These are phyloP conservation scores for Macaranga tanarius DNA, from an alignment of 441 rosid genomes.

Conservation along the genomic window DNA sequence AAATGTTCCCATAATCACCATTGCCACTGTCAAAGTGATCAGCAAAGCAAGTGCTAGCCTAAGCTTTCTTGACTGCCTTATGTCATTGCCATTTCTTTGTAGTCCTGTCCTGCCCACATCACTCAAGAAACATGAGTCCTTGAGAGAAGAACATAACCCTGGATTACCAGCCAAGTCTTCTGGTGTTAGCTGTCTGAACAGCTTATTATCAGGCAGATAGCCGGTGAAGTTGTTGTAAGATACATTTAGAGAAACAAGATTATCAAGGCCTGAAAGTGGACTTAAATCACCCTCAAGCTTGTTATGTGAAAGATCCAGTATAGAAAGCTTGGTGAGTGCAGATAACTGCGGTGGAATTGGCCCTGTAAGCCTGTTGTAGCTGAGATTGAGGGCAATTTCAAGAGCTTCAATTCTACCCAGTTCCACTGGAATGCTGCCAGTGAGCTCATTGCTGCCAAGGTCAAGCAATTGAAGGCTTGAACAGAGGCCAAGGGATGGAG, in stretches of 20 bases:
- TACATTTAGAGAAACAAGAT: constrained; percentile 79
- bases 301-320: constrained; percentile 82
- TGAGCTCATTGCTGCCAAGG: constrained; percentile 75
- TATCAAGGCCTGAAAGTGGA: constrained; percentile 62
- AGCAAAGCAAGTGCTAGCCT: constrained; percentile 70
- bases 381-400: constrained; percentile 89
- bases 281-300: constrained; percentile 66
- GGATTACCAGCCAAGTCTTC: constrained; percentile 62
- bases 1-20: constrained; percentile 71
- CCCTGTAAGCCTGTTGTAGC: constrained; percentile 77
- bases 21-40: constrained; percentile 57
- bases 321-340: constrained; percentile 79
- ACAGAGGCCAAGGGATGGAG: constrained; percentile 66
- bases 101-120: constrained; percentile 36
- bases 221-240: constrained; percentile 87
- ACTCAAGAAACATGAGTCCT: constrained; percentile 60
- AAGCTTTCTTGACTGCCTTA: constrained; percentile 47
- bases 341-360: constrained; percentile 68
- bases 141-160: constrained; percentile 66
- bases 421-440: constrained; percentile 68
- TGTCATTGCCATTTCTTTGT: constrained; percentile 30
- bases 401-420: constrained; percentile 71
- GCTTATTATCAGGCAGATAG: constrained; percentile 83
- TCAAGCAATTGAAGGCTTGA: constrained; percentile 88
- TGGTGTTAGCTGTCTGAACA: constrained; percentile 62